Base-by-base conservation (phyloP, 176 grass and related monocot genomes). In the Aegilops sharonensis region DNA sequence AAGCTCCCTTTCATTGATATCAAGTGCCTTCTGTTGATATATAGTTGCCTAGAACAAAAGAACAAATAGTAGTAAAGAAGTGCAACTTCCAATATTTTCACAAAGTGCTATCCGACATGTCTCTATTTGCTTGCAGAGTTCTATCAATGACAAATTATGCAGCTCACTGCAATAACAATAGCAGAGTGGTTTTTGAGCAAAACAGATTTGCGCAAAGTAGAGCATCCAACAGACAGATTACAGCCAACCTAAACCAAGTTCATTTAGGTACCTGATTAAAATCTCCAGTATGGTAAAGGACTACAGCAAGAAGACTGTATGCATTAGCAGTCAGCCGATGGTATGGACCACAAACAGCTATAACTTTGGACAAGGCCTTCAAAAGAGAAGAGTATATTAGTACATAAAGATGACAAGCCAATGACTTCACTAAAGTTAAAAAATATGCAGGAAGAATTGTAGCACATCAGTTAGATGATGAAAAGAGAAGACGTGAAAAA, bases 221-320 rank as follows among this genome's bases (percentile, higher is more conserved):
- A 65, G 86, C 66, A 81, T 81, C 68, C 36, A 84, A 74, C 23
- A 42, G 20, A 57, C 35, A 81, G 2, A 87, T 68, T 63, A 64
- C 27, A 84, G 17, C 2, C 29, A 39, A 78, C 29, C 23, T 64
- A 34, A 43, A 75, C 42, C 11, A 86, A 35, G 36, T 60, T 86
- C 66, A 68, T 31, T 72, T 3, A 35, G 31, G 6, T 91, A 99
- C 97, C 92, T 99, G 92, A 85, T 97, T 92, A 85, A 99, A 99
- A 93, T 99, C 94, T 70, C 97, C 97, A 84, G 97, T 99, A 88
- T 99, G 97, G 73, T 99, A 99, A 85, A 97, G 90, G 86, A 99
- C 97, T 57, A 99, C 97, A 85, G 97, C 90, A 87, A 99, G 92
- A 78, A 99, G 97, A 79, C 97, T 99, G 78, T 99, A 99, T 5